A percentile compares a stretch with the other conserved stretches of the same genome.
These are phyloP conservation scores for Martiniozyma asiatica DNA, from an alignment of 1,139 yeast species.

Conservation along the genomic window DNA sequence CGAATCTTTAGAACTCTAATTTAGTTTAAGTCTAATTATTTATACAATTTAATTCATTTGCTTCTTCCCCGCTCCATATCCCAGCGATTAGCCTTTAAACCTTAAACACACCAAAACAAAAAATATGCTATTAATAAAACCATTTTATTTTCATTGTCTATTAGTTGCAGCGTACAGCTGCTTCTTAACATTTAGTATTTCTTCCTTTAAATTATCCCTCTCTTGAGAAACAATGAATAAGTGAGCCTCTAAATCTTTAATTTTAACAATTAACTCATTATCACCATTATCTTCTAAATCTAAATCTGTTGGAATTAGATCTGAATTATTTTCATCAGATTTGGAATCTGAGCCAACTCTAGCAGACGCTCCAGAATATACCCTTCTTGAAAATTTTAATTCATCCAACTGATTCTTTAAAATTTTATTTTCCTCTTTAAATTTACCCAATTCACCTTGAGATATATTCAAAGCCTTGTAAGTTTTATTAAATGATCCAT, in stretches of 20 bases:
- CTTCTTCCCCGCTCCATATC: too few species aligned
- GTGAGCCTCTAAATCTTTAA: conserved; percentile 78
- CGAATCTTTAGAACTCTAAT: conserved; percentile 7
- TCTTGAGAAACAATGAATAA: conserved; percentile 71
- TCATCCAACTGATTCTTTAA: conserved; percentile 61
- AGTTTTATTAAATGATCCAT: conserved; percentile 62
- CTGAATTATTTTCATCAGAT: too few species aligned
- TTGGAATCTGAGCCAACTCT: background rate
- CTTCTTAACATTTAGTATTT: conserved; percentile 47
- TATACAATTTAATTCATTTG: too few species aligned
- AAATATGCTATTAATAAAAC: too few species aligned
- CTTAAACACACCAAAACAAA: too few species aligned
- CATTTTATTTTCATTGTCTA: too few species aligned
- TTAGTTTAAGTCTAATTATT: too few species aligned
- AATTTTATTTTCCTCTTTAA: conserved; percentile 43
- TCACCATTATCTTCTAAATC: conserved; percentile 15
- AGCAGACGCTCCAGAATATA: conserved; percentile 12
- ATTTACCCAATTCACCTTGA: conserved; percentile 56
- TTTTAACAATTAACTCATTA: conserved; percentile 35
- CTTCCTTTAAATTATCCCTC: conserved; percentile 66
- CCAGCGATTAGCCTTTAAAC: too few species aligned
- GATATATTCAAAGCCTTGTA: conserved; percentile 65
- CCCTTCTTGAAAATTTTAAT: conserved; percentile 40
- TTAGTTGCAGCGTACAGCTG: too few species aligned
- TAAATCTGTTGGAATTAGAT: conserved; percentile 15